These are phyloP conservation scores for Myxozyma neglecta DNA, from an alignment of 805 yeast species.

Conservation along the genomic window DNA sequence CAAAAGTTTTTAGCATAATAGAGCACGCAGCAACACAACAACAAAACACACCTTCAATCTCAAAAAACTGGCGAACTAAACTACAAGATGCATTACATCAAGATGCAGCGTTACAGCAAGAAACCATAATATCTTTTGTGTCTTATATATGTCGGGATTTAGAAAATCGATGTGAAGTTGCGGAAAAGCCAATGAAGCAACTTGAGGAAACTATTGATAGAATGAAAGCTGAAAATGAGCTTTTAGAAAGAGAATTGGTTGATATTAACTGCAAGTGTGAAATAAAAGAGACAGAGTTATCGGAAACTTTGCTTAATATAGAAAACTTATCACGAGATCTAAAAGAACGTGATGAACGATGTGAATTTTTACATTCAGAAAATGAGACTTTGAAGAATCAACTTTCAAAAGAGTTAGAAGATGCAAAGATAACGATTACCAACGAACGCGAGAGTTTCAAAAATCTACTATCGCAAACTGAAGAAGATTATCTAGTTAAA, in stretches of 20 bases:
- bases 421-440: not conserved
- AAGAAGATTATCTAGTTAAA: not conserved
- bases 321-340: not conserved
- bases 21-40: slow-evolving; percentile 2
- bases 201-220: not conserved
- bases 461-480: not conserved
- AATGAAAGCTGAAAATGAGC: not conserved
- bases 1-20: not conserved
- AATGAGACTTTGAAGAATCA: not conserved
- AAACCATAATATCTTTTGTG: not conserved
- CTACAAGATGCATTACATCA: not conserved
- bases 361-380: not conserved
- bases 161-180: not conserved
- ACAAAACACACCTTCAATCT: not conserved
- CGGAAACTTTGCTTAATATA: not conserved
- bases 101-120: slow-evolving; percentile 3
- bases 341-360: not conserved
- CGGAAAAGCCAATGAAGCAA: not conserved
- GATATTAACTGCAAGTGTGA: not conserved
- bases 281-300: not conserved
- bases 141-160: slow-evolving; percentile 4
- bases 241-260: not conserved
- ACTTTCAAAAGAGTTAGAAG: not conserved
- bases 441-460: not conserved
- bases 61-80: not conserved